A percentile compares a stretch with the other conserved stretches of the same genome.
phyloP scores from a whole-genome alignment of 2,329 filamentous ascomycete species.

The Herpotrichia juniperi region DNA sequence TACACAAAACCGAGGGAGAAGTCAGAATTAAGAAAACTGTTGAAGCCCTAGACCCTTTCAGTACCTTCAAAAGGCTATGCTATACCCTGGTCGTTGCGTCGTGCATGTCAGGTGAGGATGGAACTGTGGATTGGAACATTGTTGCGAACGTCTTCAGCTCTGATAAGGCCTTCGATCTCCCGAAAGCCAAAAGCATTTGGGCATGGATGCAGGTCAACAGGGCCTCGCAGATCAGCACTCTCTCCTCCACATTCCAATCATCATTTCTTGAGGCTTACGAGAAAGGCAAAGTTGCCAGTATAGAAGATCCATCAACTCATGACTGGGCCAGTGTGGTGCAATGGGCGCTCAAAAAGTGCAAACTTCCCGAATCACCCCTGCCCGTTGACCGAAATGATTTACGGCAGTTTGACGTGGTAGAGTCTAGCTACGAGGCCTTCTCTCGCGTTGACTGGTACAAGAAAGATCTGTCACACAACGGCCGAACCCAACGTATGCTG shows the following conservation, averaged over 20 bases:
- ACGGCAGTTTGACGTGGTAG: constrained; percentile 27
- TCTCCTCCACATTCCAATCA: constrained; percentile 69
- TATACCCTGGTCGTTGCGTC: constrained; percentile 37
- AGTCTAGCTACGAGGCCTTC: constrained; percentile 34
- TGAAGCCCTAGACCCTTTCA: constrained; percentile 20
- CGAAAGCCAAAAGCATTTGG: constrained; percentile 47
- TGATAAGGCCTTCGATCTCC: constrained; percentile 40
- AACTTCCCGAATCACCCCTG: constrained; percentile 32
- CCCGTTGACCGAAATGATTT: constrained; percentile 26
- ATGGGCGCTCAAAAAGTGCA: constrained; percentile 65
- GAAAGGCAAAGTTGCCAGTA: constrained; percentile 62
- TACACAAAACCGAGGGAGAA: constrained; percentile 1
- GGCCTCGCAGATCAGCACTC: constrained; percentile 57
- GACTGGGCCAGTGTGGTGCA: constrained; percentile 71
- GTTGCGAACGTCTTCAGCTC: constrained; percentile 46
- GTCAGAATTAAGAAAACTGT: constrained; percentile 17
- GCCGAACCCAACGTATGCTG: constrained; percentile 30
- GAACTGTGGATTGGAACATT: constrained; percentile 50
- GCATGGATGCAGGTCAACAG: constrained; percentile 40
- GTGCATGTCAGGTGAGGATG: constrained; percentile 43
- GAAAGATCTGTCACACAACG: constrained; percentile 26
- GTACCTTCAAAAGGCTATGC: constrained; percentile 38
- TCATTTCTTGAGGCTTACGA: constrained; percentile 71
- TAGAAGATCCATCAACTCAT: constrained; percentile 68
- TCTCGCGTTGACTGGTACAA: constrained; percentile 34